Evolutionary conservation across 2,329 filamentous ascomycete genomes (phyloP).

Genomic region (Scedosporium minutisporum): DNA sequence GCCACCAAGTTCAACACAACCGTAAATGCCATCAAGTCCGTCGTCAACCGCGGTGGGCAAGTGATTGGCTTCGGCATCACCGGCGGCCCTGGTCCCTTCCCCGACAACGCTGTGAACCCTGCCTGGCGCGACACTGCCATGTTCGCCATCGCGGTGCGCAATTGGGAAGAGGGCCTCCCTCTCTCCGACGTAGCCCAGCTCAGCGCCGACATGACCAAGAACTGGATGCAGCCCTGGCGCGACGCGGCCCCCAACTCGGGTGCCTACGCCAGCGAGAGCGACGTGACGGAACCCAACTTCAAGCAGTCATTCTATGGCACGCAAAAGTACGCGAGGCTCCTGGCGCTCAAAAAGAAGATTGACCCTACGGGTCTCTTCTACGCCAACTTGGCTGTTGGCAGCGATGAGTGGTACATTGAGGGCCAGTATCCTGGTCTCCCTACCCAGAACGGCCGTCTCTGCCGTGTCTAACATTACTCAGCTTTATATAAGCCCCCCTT

Average conservation of each 20-base stretch:
- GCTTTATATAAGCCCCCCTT: too few relatives aligned
- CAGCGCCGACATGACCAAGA: conserved; percentile 20
- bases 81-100: conserved; percentile 10
- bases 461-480: conserved; percentile 12
- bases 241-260: conserved; percentile 30
- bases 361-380: conserved; percentile 38
- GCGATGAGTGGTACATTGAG: conserved; percentile 30
- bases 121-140: conserved; percentile 13
- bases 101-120: conserved; percentile 8
- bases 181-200: conserved; percentile 11
- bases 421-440: conserved; percentile 18
- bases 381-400: conserved; percentile 38
- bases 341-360: conserved; percentile 38
- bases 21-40: background rate
- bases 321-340: conserved; percentile 29
- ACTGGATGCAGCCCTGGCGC: conserved; percentile 21
- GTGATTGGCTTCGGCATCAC: background rate
- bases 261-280: conserved; percentile 42
- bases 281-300: conserved; percentile 32
- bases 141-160: conserved; percentile 7
- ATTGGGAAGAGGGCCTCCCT: conserved; percentile 6
- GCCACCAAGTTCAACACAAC: conserved; percentile 1
- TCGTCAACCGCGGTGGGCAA: background rate
- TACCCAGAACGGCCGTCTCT: conserved; percentile 29
- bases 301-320: conserved; percentile 34